Percentiles rank a stretch among this genome's conserved stretches.
These are phyloP conservation scores for Pyrenophora tritici-repentis DNA, from an alignment of 2,329 filamentous ascomycete species.

Conservation along the genomic window DNA sequence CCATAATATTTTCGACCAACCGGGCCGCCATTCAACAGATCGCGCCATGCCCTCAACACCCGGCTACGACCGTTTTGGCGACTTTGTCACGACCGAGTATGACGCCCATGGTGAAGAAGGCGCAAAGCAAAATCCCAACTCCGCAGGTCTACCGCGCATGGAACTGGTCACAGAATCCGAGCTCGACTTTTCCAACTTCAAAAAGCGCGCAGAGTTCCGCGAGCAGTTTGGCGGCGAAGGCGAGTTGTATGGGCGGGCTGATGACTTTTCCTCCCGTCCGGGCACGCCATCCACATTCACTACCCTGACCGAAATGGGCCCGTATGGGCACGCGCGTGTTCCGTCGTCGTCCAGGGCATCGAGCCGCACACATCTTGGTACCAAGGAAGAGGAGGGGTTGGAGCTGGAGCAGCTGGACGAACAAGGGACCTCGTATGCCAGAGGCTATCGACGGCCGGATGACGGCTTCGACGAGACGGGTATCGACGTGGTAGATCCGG, in stretches of 20 bases:
- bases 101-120: constrained; percentile 51
- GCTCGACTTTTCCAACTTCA: constrained; percentile 89
- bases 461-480: constrained; percentile 25
- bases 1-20: constrained; percentile 32
- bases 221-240: constrained; percentile 79
- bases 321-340: constrained; percentile 17
- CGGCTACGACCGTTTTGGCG: constrained; percentile 67
- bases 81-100: constrained; percentile 82
- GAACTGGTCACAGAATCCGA: constrained; percentile 85
- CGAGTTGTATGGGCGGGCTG: constrained; percentile 59
- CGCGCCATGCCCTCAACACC: constrained; percentile 55
- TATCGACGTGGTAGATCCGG: constrained; percentile 28
- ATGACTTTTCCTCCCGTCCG: constrained; percentile 55
- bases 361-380: constrained; percentile 29
- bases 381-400: constrained; percentile 8
- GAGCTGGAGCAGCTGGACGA: not conserved
- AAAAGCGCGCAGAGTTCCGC: constrained; percentile 83
- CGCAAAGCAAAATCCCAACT: constrained; percentile 51
- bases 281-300: constrained; percentile 40
- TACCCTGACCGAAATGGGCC: constrained; percentile 28
- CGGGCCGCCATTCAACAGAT: constrained; percentile 34
- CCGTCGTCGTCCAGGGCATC: constrained; percentile 20
- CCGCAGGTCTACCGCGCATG: constrained; percentile 61
- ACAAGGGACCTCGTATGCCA: constrained; percentile 32
- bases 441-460: constrained; percentile 30